Conservation (phyloP, 2,329 filamentous ascomycete genomes). For the Pseudocercospora musae region DNA sequence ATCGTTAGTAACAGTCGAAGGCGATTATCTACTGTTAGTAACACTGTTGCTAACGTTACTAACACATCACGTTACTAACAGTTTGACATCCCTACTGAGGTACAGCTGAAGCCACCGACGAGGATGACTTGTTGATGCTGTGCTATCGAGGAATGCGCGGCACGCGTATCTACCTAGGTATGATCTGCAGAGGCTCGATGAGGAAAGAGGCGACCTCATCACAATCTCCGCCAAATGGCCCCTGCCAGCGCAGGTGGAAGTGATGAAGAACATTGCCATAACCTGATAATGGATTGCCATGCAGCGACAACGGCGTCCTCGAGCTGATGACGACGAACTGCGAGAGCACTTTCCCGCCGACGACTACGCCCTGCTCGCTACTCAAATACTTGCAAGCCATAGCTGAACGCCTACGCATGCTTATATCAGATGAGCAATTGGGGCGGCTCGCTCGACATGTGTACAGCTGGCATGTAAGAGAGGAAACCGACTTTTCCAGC, state of each 20-base stretch:
- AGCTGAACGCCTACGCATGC: background rate
- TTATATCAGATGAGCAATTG: background rate
- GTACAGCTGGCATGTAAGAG: background rate
- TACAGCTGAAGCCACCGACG: background rate
- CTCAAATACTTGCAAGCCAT: background rate
- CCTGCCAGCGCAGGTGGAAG: background rate
- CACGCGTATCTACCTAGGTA: too few relatives aligned
- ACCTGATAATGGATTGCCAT: background rate
- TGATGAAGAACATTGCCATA: background rate
- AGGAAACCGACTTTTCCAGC: background rate
- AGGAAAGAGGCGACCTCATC: background rate
- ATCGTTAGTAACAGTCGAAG: too few relatives aligned
- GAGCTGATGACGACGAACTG: background rate
- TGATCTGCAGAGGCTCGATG: background rate
- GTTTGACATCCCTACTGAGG: too few relatives aligned
- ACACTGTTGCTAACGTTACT: too few relatives aligned
- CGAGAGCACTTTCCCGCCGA: background rate
- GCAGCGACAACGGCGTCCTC: background rate
- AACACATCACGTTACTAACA: too few relatives aligned
- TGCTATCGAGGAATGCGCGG: background rate
- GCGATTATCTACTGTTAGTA: too few relatives aligned
- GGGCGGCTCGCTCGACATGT: too few relatives aligned
- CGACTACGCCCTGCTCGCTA: background rate
- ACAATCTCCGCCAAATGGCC: background rate
- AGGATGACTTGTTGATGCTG: background rate